Conservation (phyloP, 2,329 filamentous ascomycete species). For the Microcera coccophila region DNA sequence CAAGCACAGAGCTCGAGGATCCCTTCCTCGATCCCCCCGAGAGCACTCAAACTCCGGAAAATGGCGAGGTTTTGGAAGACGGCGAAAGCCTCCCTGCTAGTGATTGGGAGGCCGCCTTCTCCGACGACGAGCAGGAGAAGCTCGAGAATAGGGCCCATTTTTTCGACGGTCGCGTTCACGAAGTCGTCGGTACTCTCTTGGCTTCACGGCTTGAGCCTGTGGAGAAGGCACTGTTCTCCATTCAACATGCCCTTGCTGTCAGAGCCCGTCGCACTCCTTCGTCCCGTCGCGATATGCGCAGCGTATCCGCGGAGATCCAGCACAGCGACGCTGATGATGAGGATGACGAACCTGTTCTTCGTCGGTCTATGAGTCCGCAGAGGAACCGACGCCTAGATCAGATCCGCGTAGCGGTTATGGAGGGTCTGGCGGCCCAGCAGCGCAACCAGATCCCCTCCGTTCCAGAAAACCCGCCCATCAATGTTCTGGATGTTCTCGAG, state of each 20-base stretch:
- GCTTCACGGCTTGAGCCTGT: constrained; percentile 75
- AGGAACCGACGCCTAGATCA: constrained; percentile 79
- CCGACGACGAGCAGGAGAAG: constrained; percentile 78
- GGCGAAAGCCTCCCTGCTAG: constrained; percentile 64
- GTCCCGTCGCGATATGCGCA: constrained; percentile 58
- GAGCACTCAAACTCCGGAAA: constrained; percentile 48
- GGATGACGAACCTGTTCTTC: constrained; percentile 66
- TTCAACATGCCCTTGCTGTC: constrained; percentile 64
- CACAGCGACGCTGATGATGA: constrained; percentile 95
- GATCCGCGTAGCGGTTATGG: constrained; percentile 68
- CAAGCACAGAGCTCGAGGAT: constrained; percentile 57
- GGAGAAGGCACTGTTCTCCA: constrained; percentile 71
- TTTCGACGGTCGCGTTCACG: constrained; percentile 87
- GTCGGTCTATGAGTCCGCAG: constrained; percentile 72
- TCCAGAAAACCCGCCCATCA: constrained; percentile 30
- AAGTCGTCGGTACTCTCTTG: constrained; percentile 74
- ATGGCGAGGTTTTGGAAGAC: constrained; percentile 41
- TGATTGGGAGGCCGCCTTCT: constrained; percentile 88
- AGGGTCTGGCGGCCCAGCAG: constrained; percentile 64
- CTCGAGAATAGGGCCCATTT: constrained; percentile 77
- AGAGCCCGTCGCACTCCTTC: constrained; percentile 54
- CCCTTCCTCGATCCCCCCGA: constrained; percentile 54
- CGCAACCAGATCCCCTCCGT: constrained; percentile 34
- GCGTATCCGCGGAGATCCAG: constrained; percentile 63
- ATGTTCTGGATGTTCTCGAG: constrained; percentile 63